These are phyloP conservation scores for Hyphodiscus sp. DNA, from an alignment of 2,329 filamentous ascomycete genomes.

Conservation along the genomic window DNA sequence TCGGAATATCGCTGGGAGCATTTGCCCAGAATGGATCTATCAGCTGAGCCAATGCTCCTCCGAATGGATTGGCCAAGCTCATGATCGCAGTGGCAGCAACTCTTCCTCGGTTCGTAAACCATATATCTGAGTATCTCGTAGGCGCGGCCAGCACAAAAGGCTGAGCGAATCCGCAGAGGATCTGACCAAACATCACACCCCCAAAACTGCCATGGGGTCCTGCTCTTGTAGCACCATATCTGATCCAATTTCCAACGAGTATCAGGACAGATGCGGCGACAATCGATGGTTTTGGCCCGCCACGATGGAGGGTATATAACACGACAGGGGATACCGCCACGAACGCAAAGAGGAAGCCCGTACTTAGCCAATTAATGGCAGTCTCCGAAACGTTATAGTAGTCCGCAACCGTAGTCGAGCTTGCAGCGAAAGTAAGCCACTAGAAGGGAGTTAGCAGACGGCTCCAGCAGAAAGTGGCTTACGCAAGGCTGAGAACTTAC, in stretches of 20 bases:
- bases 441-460: constrained; percentile 30
- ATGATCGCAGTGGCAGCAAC: constrained; percentile 82
- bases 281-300: constrained; percentile 72
- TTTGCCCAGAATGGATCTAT: constrained; percentile 71
- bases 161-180: constrained; percentile 82
- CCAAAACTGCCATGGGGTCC: constrained; percentile 57
- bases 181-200: constrained; percentile 83
- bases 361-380: constrained; percentile 89
- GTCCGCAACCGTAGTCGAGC: constrained; percentile 63
- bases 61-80: constrained; percentile 82
- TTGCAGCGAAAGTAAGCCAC: constrained; percentile 91
- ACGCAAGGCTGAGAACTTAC: constrained; percentile 48
- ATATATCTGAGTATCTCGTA: constrained; percentile 85
- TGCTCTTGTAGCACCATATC: constrained; percentile 63
- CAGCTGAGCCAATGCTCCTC: constrained; percentile 81
- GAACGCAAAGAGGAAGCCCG: constrained; percentile 80
- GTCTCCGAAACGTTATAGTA: constrained; percentile 73
- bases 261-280: constrained; percentile 66
- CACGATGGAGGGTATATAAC: constrained; percentile 70
- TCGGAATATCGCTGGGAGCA: constrained; percentile 58
- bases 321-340: constrained; percentile 63
- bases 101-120: constrained; percentile 82
- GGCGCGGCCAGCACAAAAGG: constrained; percentile 88
- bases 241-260: constrained; percentile 84
- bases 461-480: neutral